phyloP scores from a whole-genome alignment of 1,284 basidiomycete genomes.

The Flammula alnicola region DNA sequence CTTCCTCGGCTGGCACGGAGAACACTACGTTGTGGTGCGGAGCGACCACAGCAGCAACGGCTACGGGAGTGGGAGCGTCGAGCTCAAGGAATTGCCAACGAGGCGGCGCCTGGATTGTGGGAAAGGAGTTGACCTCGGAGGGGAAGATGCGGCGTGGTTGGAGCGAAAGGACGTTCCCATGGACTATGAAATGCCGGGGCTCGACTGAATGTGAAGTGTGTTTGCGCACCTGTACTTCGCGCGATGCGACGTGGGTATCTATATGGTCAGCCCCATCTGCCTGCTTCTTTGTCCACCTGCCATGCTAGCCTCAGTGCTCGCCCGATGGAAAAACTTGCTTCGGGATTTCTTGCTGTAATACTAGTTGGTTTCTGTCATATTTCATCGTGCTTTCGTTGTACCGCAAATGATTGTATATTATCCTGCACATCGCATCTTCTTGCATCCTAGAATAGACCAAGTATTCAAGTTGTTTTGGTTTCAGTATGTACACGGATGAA shows the following conservation, averaged over 20 bases:
- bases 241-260: neutral
- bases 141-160: constrained; percentile 66
- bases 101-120: constrained; percentile 64
- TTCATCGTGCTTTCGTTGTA: constrained; percentile 8
- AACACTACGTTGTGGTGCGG: constrained; percentile 66
- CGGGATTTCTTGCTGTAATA: too few species aligned
- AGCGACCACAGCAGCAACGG: constrained; percentile 19
- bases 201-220: constrained; percentile 33
- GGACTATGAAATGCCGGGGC: constrained; percentile 67
- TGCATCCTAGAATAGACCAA: too few species aligned
- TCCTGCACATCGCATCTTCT: neutral
- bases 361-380: neutral
- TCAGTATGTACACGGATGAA: too few species aligned
- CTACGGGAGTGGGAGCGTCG: constrained; percentile 38
- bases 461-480: too few species aligned
- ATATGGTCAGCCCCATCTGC: neutral
- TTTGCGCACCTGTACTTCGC: neutral
- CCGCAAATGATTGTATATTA: constrained; percentile 6
- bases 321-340: too few species aligned
- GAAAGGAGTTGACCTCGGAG: constrained; percentile 68
- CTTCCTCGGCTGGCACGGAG: constrained; percentile 71
- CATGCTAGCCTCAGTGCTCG: neutral
- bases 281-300: neutral
- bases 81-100: constrained; percentile 66
- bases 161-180: constrained; percentile 73